Percentiles rank a stretch among this genome's conserved stretches.
Evolutionary conservation across 768 basidiomycete genomes (phyloP).

Genomic region (Cystofilobasidium bisporidii): DNA sequence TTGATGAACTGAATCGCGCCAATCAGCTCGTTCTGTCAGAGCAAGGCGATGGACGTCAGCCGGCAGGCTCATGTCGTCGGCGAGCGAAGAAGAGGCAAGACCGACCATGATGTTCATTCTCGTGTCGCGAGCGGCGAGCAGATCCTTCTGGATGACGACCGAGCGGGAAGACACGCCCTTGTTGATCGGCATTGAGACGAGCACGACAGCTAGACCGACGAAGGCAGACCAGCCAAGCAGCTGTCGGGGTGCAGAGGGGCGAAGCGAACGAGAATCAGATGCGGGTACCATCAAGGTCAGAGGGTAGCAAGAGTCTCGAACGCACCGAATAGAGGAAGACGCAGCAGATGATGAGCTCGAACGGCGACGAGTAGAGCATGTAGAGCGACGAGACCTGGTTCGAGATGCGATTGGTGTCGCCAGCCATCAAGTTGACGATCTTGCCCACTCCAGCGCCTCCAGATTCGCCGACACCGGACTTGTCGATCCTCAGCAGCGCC

Average conservation of each 20-base stretch:
- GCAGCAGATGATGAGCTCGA: constrained; percentile 27
- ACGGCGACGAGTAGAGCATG: constrained; percentile 22
- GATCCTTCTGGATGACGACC: constrained; percentile 24
- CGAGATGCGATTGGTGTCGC: constrained; percentile 19
- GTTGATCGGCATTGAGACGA: constrained; percentile 25
- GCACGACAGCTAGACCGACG: constrained; percentile 11
- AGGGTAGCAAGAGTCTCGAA: neutral
- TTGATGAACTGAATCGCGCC: constrained; percentile 39
- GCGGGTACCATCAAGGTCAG: no score
- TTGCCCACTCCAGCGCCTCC: constrained; percentile 25
- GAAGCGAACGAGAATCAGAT: neutral
- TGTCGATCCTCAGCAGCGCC: constrained; percentile 16
- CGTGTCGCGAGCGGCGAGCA: constrained; percentile 13
- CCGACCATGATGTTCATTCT: constrained; percentile 6
- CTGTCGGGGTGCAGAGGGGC: no score
- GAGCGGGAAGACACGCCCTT: constrained; percentile 2
- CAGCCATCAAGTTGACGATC: constrained; percentile 10
- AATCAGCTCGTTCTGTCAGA: constrained; percentile 21
- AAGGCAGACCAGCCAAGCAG: constrained; percentile 22
- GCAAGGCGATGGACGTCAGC: neutral
- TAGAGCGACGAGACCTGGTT: constrained; percentile 11
- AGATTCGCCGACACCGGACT: constrained; percentile 17
- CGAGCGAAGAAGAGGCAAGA: neutral
- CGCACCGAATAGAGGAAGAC: constrained; percentile 24
- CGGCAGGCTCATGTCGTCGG: neutral